Evolutionary conservation across 805 yeast genomes (phyloP).

Genomic region (Sugiyamaella floridensis): DNA sequence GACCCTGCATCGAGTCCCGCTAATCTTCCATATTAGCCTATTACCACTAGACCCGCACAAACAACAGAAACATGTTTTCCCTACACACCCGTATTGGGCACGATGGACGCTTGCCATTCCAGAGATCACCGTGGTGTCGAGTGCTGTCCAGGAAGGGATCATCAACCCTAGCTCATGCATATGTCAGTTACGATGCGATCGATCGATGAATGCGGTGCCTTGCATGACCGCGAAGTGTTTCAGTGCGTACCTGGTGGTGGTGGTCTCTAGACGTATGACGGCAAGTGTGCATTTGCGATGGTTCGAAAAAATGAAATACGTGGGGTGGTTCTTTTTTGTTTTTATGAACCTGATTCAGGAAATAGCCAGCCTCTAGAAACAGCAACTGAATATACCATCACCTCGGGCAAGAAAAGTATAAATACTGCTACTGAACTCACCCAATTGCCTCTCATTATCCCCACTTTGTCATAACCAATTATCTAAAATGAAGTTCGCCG

Average conservation of each 20-base stretch:
- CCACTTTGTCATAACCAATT: not conserved
- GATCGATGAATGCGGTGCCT: not conserved
- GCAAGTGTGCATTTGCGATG: not conserved
- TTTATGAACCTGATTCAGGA: not conserved
- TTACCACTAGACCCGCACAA: not conserved
- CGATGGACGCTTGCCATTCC: not conserved
- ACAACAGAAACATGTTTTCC: not conserved
- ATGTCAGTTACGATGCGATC: not conserved
- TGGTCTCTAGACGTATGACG: not conserved
- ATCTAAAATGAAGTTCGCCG: conserved; percentile 14
- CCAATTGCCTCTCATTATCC: not conserved
- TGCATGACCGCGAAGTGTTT: not conserved
- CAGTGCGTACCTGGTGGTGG: no score
- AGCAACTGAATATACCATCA: not conserved
- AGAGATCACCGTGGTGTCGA: no score
- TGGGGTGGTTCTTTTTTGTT: not conserved
- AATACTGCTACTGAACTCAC: not conserved
- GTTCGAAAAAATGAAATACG: no score
- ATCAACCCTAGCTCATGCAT: not conserved
- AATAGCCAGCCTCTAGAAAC: not conserved
- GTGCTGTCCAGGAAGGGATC: not conserved
- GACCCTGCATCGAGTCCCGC: not conserved
- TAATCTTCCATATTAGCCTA: not conserved
- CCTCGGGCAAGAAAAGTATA: no score
- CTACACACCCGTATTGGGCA: not conserved